Evolutionary conservation across 345 rosid genomes (phyloP).

Genomic region (Populus euphratica): DNA sequence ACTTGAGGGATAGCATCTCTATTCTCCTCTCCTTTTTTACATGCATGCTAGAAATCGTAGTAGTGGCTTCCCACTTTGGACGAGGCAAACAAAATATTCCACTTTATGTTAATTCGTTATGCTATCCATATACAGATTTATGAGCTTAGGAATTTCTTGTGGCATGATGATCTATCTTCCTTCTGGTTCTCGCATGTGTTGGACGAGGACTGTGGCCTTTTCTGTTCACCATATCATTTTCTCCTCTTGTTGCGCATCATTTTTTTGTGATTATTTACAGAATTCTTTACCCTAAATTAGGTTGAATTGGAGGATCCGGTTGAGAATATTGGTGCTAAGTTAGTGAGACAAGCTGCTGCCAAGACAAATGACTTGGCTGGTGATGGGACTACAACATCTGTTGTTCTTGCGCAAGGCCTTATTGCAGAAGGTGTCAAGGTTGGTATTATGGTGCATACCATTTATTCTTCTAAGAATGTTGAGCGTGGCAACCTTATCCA

Average conservation of each 20-base stretch:
- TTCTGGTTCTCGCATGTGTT: not conserved
- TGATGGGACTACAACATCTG: constrained; percentile 97
- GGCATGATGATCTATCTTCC: not conserved
- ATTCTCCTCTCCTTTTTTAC: not conserved
- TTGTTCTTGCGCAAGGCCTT: constrained; percentile 96
- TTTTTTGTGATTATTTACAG: not conserved
- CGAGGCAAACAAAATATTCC: not conserved
- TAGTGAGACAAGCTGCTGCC: constrained; percentile 97
- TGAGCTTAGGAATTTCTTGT: not conserved
- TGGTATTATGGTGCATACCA: constrained; percentile 4
- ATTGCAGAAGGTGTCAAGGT: constrained; percentile 98
- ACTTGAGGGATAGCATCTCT: not conserved
- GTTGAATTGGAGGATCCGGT: constrained; percentile 98
- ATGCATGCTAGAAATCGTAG: not conserved
- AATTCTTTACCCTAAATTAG: constrained; percentile 26
- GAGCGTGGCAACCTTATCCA: not conserved
- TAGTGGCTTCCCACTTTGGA: not conserved
- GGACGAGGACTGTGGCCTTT: no score
- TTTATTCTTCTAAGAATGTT: not conserved
- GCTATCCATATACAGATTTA: not conserved
- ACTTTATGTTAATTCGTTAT: not conserved
- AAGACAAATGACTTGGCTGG: constrained; percentile 99
- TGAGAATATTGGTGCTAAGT: constrained; percentile 95
- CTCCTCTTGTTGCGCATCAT: not conserved
- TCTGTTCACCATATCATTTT: no score